Evolutionary conservation across 805 yeast species (phyloP).

Genomic region (Candida boidinii): DNA sequence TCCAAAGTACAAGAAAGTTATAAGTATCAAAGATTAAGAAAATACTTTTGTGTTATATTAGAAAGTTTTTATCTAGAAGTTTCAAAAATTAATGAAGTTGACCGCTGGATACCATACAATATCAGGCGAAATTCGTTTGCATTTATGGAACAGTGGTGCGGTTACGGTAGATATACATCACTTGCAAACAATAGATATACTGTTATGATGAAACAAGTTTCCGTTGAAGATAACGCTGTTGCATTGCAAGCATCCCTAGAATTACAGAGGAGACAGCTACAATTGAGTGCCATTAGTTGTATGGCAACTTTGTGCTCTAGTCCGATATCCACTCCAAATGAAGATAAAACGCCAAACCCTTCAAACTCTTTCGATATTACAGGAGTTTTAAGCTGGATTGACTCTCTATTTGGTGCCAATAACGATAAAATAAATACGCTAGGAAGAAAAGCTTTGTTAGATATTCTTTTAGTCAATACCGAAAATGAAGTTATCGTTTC

Average conservation of each 20-base stretch:
- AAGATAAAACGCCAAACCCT: neutral
- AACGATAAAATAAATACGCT: constrained; percentile 48
- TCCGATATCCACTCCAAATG: constrained; percentile 39
- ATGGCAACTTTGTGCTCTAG: constrained; percentile 81
- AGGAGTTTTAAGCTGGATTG: constrained; percentile 73
- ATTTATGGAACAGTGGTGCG: constrained; percentile 90
- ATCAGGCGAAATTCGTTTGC: constrained; percentile 78
- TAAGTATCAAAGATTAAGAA: constrained; percentile 67
- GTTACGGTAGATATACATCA: constrained; percentile 60
- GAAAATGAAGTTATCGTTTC: constrained; percentile 41
- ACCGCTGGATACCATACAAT: constrained; percentile 72
- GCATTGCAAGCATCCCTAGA: constrained; percentile 71
- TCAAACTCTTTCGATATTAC: constrained; percentile 62
- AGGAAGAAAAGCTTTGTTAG: constrained; percentile 66
- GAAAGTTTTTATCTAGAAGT: constrained; percentile 63
- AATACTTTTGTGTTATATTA: constrained; percentile 76
- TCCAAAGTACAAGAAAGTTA: constrained; percentile 54
- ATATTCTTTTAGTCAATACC: constrained; percentile 54
- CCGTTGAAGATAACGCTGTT: constrained; percentile 28
- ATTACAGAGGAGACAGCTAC: constrained; percentile 63
- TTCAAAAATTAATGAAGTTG: constrained; percentile 32
- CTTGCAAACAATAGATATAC: constrained; percentile 61
- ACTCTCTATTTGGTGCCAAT: constrained; percentile 52
- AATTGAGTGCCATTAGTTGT: constrained; percentile 65
- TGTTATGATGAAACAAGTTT: constrained; percentile 37